These are phyloP conservation scores for Coprinopsis sp. DNA, from an alignment of 768 basidiomycete species.

Conservation along the genomic window DNA sequence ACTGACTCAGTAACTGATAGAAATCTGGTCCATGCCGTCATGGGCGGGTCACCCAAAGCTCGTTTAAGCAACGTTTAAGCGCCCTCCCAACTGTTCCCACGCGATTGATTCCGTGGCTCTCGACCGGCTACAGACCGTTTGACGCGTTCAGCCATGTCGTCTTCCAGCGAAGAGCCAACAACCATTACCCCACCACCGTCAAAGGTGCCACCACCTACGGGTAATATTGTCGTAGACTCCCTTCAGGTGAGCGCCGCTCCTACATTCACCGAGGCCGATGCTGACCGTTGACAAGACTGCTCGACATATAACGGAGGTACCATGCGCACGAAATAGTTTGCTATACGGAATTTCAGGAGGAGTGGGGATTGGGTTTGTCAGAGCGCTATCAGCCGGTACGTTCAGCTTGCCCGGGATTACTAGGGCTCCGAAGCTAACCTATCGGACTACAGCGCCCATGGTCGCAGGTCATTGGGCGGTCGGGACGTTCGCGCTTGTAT, in stretches of 20 bases:
- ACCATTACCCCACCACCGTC: slow-evolving; percentile 22
- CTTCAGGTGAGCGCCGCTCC: slow-evolving; percentile 23
- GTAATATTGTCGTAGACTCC: slow-evolving; percentile 32
- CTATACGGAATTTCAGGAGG: slow-evolving; percentile 79
- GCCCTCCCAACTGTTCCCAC: too few species aligned
- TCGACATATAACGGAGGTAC: slow-evolving; percentile 60
- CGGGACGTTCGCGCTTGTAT: slow-evolving; percentile 65
- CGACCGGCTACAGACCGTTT: too few species aligned
- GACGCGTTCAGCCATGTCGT: not conserved
- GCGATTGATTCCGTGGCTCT: too few species aligned
- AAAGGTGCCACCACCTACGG: slow-evolving; percentile 33
- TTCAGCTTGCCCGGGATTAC: slow-evolving; percentile 6
- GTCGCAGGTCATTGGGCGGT: slow-evolving; percentile 78
- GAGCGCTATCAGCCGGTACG: slow-evolving; percentile 62
- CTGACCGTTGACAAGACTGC: slow-evolving; percentile 38
- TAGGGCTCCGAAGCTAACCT: not conserved
- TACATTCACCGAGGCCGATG: not conserved
- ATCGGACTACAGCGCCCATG: slow-evolving; percentile 46
- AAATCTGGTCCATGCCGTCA: too few species aligned
- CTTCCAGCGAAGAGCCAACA: not conserved
- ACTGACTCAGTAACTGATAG: too few species aligned
- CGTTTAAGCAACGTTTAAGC: too few species aligned
- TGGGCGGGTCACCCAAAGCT: too few species aligned
- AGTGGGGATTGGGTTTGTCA: slow-evolving; percentile 68
- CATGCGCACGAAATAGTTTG: slow-evolving; percentile 73